Conservation (phyloP, 768 basidiomycete species). For the Mycena kentingensis region DNA sequence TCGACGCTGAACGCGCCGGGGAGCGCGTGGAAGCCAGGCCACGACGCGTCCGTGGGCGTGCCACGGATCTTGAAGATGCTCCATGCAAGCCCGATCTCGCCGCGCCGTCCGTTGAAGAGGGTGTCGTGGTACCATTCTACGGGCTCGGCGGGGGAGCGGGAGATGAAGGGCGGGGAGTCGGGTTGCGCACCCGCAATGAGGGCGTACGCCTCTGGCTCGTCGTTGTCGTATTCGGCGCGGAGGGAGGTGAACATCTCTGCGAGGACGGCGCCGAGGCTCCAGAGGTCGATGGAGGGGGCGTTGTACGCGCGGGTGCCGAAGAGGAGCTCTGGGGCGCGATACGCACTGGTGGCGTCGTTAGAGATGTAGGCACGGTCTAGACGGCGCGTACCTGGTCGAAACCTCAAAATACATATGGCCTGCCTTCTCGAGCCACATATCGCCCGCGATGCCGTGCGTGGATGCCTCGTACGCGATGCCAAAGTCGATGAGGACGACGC, state of each 20-base stretch:
- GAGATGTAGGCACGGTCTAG: background rate
- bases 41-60: conserved; percentile 67
- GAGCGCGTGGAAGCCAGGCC: conserved; percentile 77
- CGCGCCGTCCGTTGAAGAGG: conserved; percentile 72
- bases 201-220: conserved; percentile 33
- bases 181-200: conserved; percentile 25
- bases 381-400: conserved; percentile 70
- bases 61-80: conserved; percentile 86
- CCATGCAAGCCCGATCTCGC: conserved; percentile 85
- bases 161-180: conserved; percentile 43
- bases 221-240: conserved; percentile 42
- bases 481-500: conserved; percentile 81
- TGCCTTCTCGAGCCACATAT: conserved; percentile 65
- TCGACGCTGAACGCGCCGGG: conserved; percentile 66
- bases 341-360: conserved; percentile 68
- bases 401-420: conserved; percentile 78
- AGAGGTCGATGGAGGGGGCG: conserved; percentile 71
- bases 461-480: conserved; percentile 56
- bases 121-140: conserved; percentile 47
- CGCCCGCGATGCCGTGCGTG: conserved; percentile 34
- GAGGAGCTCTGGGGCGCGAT: conserved; percentile 87
- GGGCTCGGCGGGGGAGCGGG: conserved; percentile 32
- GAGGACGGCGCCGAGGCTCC: conserved; percentile 78
- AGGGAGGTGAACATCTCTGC: conserved; percentile 80
- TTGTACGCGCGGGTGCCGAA: conserved; percentile 76